Evolutionary conservation across 1,139 yeast genomes (phyloP), one percentile per base, ranked within the genome.

Genomic region (Geotrichum aggregatum): DNA sequence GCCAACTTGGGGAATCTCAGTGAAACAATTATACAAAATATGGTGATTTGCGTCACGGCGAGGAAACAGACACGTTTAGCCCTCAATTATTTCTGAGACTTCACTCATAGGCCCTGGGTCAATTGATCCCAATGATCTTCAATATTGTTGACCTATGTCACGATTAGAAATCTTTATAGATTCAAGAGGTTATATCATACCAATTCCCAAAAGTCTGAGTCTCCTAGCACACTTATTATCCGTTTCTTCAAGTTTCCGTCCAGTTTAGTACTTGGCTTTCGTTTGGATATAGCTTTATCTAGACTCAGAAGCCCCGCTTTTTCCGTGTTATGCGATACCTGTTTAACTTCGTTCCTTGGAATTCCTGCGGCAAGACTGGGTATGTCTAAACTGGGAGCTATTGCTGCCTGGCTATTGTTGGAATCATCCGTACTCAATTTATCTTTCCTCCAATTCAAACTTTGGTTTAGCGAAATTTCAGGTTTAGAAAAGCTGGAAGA

Each of bases 141-240:
- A 14, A 50, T 28, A 13, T 39, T 33, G 16, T 40, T 47, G 21
- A 50, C 52, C 52, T 50, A 1, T 24, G 8, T 14, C n/a, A 30
- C 16, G n/a, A 21, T 26, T 44, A 22, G 36, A 13, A 18, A 6
- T 19, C 28, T 18, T 33, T 8, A 11, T 36, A n/a, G 26, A 30
- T 24, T 14, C 13, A 7, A 3, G 21, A 24, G 6, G 14, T 1
- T n/a, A 11, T n/a, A 6, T 43, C 55, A 45, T 47, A 54, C 57
- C 47, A 54, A 42, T 10, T 44, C 39, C 57, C 57, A 54, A 39
- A 54, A 54, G 19, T 21, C 22, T 3, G 47, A 44, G 31, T 54
- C 57, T 10, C 52, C 46, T 10, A 52, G 26, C 18, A 44, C 19
- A 16, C 18, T 33, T 13, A 50, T 11, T 19, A 50, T 44, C 45